Base-by-base conservation (phyloP, 2,329 filamentous ascomycete species). In the Microdochium paspali region DNA sequence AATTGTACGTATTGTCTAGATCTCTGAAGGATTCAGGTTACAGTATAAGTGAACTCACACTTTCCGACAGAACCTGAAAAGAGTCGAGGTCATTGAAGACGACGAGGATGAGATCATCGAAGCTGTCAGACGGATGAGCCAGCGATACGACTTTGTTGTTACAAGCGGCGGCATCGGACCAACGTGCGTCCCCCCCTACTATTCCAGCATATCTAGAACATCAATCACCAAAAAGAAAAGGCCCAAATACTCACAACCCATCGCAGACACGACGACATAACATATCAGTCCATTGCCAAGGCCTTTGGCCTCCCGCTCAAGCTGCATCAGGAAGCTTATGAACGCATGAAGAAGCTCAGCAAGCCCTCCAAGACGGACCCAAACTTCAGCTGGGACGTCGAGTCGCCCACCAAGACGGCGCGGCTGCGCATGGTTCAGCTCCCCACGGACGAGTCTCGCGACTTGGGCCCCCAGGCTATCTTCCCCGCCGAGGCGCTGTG, bases 151-250 rank as follows among this genome's bases (percentile, higher is more conserved):
- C 66, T 88, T 97, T 63, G 87, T 98, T 43, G 88, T 97, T 4
- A 97, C 93, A 6, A 93, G 87, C 57, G 91, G 93, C 55, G 91
- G 93, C 25, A 97, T 98, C 60, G 91, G 91, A 10, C 93, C 93
- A 54, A 97, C 91, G 86, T 91, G 69, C 71, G 83, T 20, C 26
- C 6, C 10, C 7, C 35, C 35, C 10, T 30, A 24, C 21, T 47
- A 28, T 40, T 44, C 49, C 30, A 51, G 30, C 28, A 25, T 7
- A 20, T 15, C n/a, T 28, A 21, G n/a, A 15, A n/a, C 23, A 23
- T 48, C 42, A 30, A 31, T 10, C 44, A 43, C 20, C 24, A 45
- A 28, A 12, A 15, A 20, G 13, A 40, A 4, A 5, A 20, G 25
- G 23, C 39, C 44, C 59, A 61, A 35, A 62, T 46, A 31, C 44